A percentile compares a stretch with the other conserved stretches of the same genome.
These are phyloP conservation scores for Cryptosporidium bovis DNA, from an alignment of 169 alveolate genomes.

Conservation along the genomic window DNA sequence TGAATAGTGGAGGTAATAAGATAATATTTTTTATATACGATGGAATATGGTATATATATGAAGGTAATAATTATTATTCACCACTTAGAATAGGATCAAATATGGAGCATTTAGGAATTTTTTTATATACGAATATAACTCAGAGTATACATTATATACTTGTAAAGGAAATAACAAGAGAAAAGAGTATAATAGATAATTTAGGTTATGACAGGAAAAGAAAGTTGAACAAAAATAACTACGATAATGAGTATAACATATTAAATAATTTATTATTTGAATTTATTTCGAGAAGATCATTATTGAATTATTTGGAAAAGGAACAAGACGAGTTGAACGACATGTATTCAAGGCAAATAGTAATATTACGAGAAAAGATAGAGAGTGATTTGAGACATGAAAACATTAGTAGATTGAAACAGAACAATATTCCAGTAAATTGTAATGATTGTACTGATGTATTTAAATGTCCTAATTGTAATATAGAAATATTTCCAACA, in stretches of 20 bases:
- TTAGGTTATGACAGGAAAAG: slow-evolving; percentile 63
- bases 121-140: slow-evolving; percentile 41
- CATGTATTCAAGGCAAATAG: slow-evolving; percentile 64
- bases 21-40: slow-evolving; percentile 3
- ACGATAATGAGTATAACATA: neutral
- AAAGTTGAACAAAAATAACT: neutral
- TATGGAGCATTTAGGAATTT: slow-evolving; percentile 38
- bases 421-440: neutral
- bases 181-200: slow-evolving; percentile 47
- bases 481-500: slow-evolving; percentile 64
- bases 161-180: slow-evolving; percentile 20
- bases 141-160: slow-evolving; percentile 43
- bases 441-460: slow-evolving; percentile 46
- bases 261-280: slow-evolving; percentile 12
- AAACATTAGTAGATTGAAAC: too few relatives aligned
- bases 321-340: slow-evolving; percentile 41
- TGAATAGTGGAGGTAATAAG: neutral
- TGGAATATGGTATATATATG: slow-evolving; percentile 65
- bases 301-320: neutral
- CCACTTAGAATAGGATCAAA: slow-evolving; percentile 38
- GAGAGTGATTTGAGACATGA: slow-evolving; percentile 15
- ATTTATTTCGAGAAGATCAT: slow-evolving; percentile 51
- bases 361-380: slow-evolving; percentile 51
- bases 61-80: slow-evolving; percentile 55
- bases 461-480: slow-evolving; percentile 56